Percentiles rank a stretch among this genome's conserved stretches.
phyloP scores from a whole-genome alignment of 225 moss, liverwort and hornwort genomes.

The Marchantia polymorpha region DNA sequence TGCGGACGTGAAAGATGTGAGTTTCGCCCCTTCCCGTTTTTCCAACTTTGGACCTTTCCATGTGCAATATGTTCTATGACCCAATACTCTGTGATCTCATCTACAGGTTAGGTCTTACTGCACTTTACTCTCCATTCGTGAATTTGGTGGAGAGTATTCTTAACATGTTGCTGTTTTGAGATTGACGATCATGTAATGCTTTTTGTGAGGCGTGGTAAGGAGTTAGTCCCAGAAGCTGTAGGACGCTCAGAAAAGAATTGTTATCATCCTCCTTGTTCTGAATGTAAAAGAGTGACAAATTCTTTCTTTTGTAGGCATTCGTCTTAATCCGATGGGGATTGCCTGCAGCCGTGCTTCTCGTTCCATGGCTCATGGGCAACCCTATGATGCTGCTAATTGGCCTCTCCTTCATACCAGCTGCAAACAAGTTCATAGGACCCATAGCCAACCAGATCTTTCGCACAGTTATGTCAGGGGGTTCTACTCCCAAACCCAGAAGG shows the following conservation, averaged over 20 bases:
- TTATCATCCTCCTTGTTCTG: no score
- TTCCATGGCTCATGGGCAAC: constrained; percentile 34
- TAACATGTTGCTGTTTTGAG: no score
- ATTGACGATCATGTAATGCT: no score
- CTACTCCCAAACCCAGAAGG: constrained; percentile 8
- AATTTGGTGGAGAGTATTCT: no score
- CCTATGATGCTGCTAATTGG: constrained; percentile 36
- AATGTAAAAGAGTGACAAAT: no score
- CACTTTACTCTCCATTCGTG: no score
- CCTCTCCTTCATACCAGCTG: constrained; percentile 37
- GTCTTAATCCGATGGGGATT: constrained; percentile 39
- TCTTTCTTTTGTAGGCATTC: constrained; percentile 23
- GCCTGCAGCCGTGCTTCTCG: constrained; percentile 40
- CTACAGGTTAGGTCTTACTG: background rate
- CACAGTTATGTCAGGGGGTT: constrained; percentile 17
- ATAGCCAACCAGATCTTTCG: constrained; percentile 26
- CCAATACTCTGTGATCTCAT: background rate
- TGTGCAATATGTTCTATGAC: no score
- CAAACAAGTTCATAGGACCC: constrained; percentile 26
- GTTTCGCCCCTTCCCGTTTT: background rate
- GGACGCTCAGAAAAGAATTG: no score
- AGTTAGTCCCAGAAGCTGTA: no score
- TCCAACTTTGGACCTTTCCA: background rate
- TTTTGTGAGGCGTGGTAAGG: no score
- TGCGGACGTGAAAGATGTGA: constrained; percentile 36